Conservation (phyloP, 2,329 filamentous ascomycete genomes). For the Sporothrix pallida region DNA sequence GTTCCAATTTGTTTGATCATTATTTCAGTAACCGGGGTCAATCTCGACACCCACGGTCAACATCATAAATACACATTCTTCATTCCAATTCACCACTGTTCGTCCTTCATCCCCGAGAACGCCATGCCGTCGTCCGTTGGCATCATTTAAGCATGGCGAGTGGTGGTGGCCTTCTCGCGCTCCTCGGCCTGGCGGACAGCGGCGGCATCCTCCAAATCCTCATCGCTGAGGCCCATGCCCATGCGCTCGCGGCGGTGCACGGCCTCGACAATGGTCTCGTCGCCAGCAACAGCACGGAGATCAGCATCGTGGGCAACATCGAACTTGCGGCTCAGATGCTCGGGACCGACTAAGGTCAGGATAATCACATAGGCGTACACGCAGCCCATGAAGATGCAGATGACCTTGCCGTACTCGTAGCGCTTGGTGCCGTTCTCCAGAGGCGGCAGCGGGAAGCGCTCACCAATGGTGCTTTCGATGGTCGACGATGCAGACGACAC, state of each 20-base stretch:
- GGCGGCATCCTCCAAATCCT: constrained; percentile 38
- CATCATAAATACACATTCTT: not conserved
- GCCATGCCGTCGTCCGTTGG: no score
- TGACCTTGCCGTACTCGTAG: constrained; percentile 81
- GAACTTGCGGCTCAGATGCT: constrained; percentile 58
- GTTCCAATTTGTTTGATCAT: not conserved
- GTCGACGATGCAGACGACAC: constrained; percentile 72
- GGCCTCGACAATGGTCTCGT: constrained; percentile 44
- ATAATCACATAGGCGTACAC: constrained; percentile 70
- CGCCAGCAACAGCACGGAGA: constrained; percentile 53
- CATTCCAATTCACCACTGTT: not conserved
- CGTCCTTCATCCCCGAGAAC: no score
- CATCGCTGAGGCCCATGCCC: constrained; percentile 37
- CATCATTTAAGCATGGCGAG: constrained; percentile 1
- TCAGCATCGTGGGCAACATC: constrained; percentile 57
- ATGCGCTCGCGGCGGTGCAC: constrained; percentile 38
- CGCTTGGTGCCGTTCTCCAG: constrained; percentile 54
- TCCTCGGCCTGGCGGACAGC: constrained; percentile 27
- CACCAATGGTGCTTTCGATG: constrained; percentile 77
- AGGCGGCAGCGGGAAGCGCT: constrained; percentile 72
- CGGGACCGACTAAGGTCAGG: constrained; percentile 67
- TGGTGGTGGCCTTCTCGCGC: constrained; percentile 18
- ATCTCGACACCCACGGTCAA: not conserved
- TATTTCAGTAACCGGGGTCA: not conserved
- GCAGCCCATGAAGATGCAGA: constrained; percentile 89